A percentile compares a stretch with the other conserved stretches of the same genome.
Conservation (phyloP, 2,329 filamentous ascomycete species). For the Colletotrichum costaricense region DNA sequence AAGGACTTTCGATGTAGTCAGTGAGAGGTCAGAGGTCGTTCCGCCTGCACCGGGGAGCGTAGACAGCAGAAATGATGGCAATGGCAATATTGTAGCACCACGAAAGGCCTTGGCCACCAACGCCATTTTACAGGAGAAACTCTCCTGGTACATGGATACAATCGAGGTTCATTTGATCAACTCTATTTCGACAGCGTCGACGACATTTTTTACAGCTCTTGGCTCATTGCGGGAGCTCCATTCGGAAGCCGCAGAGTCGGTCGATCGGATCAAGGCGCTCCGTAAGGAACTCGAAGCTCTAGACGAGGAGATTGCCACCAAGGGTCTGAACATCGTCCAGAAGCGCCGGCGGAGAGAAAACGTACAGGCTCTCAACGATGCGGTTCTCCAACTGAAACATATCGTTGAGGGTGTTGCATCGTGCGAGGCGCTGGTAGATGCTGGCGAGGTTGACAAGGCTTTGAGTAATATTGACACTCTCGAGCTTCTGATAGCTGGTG, state of each 20-base stretch:
- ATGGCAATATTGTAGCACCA: conserved; percentile 69
- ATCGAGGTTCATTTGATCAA: conserved; percentile 97
- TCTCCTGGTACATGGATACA: conserved; percentile 99
- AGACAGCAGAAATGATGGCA: conserved; percentile 66
- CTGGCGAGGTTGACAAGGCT: conserved; percentile 84
- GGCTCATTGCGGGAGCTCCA: conserved; percentile 92
- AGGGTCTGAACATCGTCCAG: conserved; percentile 86
- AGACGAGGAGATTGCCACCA: conserved; percentile 87
- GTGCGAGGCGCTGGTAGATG: conserved; percentile 86
- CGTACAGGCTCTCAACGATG: conserved; percentile 81
- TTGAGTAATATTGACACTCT: conserved; percentile 81
- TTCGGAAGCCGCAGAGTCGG: conserved; percentile 90
- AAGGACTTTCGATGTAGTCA: conserved; percentile 95
- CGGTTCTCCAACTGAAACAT: conserved; percentile 83
- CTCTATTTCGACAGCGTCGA: conserved; percentile 94
- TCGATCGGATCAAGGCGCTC: conserved; percentile 84
- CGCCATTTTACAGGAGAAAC: conserved; percentile 95
- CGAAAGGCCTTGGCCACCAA: conserved; percentile 94
- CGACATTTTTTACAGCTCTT: conserved; percentile 94
- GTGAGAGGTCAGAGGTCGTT: conserved; percentile 97
- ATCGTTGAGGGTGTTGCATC: conserved; percentile 80
- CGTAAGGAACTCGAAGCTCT: conserved; percentile 83
- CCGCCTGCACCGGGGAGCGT: conserved; percentile 67
- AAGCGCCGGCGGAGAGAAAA: conserved; percentile 87
- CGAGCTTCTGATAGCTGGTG: conserved; percentile 84